Evolutionary conservation across 805 yeast genomes (phyloP).

Genomic region (Pachysolen tannophilus): DNA sequence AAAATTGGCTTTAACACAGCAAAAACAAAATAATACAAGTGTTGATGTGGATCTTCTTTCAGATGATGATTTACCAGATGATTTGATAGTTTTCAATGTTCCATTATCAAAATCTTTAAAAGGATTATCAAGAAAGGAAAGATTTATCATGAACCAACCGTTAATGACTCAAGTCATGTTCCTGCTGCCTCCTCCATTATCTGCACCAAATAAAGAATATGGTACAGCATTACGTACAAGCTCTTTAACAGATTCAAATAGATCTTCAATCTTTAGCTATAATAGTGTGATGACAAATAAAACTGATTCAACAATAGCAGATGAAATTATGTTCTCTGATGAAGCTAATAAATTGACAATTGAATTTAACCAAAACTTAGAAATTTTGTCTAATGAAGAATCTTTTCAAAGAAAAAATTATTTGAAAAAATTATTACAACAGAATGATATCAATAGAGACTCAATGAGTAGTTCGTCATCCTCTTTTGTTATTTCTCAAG

Average conservation of each 20-base stretch:
- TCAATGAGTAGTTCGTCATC: conserved; percentile 5
- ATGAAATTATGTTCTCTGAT: conserved; percentile 19
- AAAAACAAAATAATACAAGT: too few relatives aligned
- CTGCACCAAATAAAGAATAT: neutral
- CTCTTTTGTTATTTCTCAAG: conserved; percentile 6
- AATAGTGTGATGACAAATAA: conserved; percentile 16
- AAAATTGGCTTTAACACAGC: conserved; percentile 17
- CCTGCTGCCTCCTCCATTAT: conserved; percentile 10
- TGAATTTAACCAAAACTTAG: conserved; percentile 22
- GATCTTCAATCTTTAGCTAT: conserved; percentile 38
- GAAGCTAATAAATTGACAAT: conserved; percentile 28
- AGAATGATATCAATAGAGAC: conserved; percentile 10
- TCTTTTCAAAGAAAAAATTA: conserved; percentile 24
- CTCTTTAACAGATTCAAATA: conserved; percentile 30
- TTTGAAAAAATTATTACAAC: conserved; percentile 8
- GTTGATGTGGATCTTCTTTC: conserved; percentile 29
- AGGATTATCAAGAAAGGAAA: conserved; percentile 28
- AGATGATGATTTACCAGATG: conserved; percentile 48
- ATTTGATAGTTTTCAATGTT: conserved; percentile 50
- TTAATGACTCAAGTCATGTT: conserved; percentile 8
- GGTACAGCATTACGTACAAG: conserved; percentile 13
- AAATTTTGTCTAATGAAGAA: conserved; percentile 26
- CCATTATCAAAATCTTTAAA: conserved; percentile 52
- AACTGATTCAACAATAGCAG: conserved; percentile 11
- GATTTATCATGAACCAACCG: conserved; percentile 15